A percentile compares a stretch with the other conserved stretches of the same genome.
Evolutionary conservation across 257 asterid species (phyloP).

Genomic region (Orobanche coerulescens): DNA sequence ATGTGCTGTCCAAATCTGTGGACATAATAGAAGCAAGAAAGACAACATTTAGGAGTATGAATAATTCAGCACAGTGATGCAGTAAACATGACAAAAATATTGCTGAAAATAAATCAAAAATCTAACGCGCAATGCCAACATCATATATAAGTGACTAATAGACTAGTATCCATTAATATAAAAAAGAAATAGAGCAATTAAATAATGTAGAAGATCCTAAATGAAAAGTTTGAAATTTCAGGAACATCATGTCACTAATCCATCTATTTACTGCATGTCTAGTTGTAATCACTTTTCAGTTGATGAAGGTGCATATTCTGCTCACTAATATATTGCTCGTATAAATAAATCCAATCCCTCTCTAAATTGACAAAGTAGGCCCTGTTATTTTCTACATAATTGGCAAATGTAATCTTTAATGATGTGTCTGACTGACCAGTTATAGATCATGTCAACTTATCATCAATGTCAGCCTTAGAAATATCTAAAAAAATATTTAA

Average conservation of each 20-base stretch:
- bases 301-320: neutral
- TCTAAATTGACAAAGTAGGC: neutral
- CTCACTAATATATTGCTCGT: neutral
- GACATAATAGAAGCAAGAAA: neutral
- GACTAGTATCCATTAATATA: neutral
- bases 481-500: neutral
- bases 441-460: neutral
- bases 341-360: neutral
- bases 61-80: neutral
- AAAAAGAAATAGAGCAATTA: neutral
- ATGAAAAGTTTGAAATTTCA: neutral
- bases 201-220: neutral
- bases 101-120: slow-evolving; percentile 8
- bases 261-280: neutral
- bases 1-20: slow-evolving; percentile 56
- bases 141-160: neutral
- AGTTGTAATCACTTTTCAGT: neutral
- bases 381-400: neutral
- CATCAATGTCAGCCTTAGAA: neutral
- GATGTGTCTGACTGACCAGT: neutral
- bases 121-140: neutral
- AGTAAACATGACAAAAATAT: neutral
- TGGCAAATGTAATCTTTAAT: neutral
- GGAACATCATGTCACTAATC: neutral
- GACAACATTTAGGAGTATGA: slow-evolving; percentile 12